Conservation (phyloP, 1,139 yeast species). For the Groenewaldozyma sp. region DNA sequence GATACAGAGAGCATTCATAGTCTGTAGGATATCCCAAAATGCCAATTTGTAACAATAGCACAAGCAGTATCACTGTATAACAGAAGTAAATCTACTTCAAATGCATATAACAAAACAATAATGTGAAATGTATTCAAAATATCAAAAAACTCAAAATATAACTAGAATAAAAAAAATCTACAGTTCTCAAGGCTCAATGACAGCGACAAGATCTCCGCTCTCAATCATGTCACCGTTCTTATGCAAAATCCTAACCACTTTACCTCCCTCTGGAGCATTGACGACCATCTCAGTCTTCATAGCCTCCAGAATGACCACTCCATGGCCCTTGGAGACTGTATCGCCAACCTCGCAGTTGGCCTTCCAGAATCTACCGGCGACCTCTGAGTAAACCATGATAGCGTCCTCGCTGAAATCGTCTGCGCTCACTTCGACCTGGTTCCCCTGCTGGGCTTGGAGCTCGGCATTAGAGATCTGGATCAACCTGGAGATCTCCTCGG, state of each 20-base stretch:
- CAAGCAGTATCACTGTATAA: too few relatives aligned
- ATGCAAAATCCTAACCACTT: constrained; percentile 67
- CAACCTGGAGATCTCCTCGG: constrained; percentile 73
- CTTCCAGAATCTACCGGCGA: constrained; percentile 96
- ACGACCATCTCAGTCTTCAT: constrained; percentile 98
- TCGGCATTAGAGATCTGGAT: constrained; percentile 80
- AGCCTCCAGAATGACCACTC: constrained; percentile 84
- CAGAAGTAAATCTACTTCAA: too few relatives aligned
- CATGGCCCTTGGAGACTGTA: constrained; percentile 61
- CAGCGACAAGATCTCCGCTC: constrained; percentile 89
- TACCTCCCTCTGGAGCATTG: constrained; percentile 62
- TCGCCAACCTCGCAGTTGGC: constrained; percentile 78
- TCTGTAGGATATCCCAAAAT: too few relatives aligned
- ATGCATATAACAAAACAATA: background rate
- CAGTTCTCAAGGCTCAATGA: constrained; percentile 35
- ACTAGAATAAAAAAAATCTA: background rate
- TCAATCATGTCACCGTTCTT: constrained; percentile 92
- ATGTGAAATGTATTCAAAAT: background rate
- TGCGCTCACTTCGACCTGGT: constrained; percentile 30
- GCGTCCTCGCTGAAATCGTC: constrained; percentile 58
- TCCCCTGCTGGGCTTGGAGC: constrained; percentile 37
- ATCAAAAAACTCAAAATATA: background rate
- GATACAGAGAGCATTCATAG: too few relatives aligned
- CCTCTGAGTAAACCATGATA: constrained; percentile 81
- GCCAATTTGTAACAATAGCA: too few relatives aligned